A percentile compares a stretch with the other conserved stretches of the same genome.
Evolutionary conservation across 495 filamentous ascomycete species (phyloP).

Genomic region (Peziza echinospora): DNA sequence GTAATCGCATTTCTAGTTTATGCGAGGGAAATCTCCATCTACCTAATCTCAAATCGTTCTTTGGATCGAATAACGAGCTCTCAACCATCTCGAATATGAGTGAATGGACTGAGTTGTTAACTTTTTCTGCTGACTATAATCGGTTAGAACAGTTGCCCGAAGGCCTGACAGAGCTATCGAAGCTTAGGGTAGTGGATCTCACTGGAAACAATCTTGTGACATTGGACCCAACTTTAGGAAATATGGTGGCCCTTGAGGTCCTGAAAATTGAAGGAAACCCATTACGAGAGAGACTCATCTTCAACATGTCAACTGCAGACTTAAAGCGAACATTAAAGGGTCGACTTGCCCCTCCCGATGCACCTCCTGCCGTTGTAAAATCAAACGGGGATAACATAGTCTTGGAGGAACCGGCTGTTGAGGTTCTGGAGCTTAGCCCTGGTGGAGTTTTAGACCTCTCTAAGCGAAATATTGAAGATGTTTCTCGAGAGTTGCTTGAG

Average conservation of each 20-base stretch:
- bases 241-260: slow-evolving; percentile 54
- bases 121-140: slow-evolving; percentile 61
- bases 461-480: slow-evolving; percentile 33
- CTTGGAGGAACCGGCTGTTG: slow-evolving; percentile 68
- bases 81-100: slow-evolving; percentile 44
- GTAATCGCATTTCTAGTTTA: slow-evolving; percentile 46
- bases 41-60: slow-evolving; percentile 51
- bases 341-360: slow-evolving; percentile 36
- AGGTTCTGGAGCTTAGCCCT: slow-evolving; percentile 37
- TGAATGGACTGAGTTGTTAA: slow-evolving; percentile 48
- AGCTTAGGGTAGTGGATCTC: slow-evolving; percentile 54
- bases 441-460: slow-evolving; percentile 56
- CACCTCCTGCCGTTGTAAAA: no score
- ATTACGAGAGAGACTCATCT: slow-evolving; percentile 61
- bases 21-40: slow-evolving; percentile 33
- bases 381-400: slow-evolving; percentile 50
- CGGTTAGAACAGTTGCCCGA: slow-evolving; percentile 47
- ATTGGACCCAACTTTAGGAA: slow-evolving; percentile 53
- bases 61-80: slow-evolving; percentile 56
- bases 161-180: slow-evolving; percentile 44
- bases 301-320: slow-evolving; percentile 57
- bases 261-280: slow-evolving; percentile 70
- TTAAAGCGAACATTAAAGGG: slow-evolving; percentile 55
- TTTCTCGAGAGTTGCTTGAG: slow-evolving; percentile 27
- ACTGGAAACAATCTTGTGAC: slow-evolving; percentile 59